Evolutionary conservation across 1,139 yeast genomes (phyloP).

Genomic region (Suhomyces panamericanus): DNA sequence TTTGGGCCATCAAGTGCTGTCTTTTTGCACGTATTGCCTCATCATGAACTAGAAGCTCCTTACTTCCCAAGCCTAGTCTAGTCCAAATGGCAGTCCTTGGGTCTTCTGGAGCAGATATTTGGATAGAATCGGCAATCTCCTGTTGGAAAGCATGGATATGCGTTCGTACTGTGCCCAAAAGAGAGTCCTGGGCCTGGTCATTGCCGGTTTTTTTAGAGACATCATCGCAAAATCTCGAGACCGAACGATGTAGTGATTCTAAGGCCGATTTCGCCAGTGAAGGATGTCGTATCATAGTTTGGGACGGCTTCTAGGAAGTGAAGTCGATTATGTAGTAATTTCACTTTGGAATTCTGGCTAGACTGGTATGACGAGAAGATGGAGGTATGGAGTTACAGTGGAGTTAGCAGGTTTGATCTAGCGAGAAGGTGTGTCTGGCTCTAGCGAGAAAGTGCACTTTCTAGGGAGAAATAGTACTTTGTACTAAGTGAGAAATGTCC

Average conservation of each 20-base stretch:
- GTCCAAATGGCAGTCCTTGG: not conserved
- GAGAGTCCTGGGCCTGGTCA: not conserved
- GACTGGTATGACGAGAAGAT: no score
- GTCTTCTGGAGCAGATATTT: not conserved
- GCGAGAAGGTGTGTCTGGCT: no score
- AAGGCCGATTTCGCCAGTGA: not conserved
- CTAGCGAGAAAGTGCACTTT: no score
- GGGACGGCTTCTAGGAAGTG: no score
- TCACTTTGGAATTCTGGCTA: no score
- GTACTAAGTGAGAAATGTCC: no score
- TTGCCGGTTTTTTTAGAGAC: not conserved
- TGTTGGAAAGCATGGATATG: not conserved
- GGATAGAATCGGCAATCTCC: not conserved
- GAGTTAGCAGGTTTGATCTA: no score
- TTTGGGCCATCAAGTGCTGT: not conserved
- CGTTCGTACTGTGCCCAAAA: not conserved
- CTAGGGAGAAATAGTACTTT: no score
- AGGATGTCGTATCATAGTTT: slow-evolving; percentile 1
- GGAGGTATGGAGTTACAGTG: no score
- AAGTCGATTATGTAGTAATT: no score
- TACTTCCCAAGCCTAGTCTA: slow-evolving; percentile 1
- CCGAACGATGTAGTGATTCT: not conserved
- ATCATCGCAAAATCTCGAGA: not conserved
- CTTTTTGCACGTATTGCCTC: not conserved
- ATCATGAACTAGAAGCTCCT: not conserved